These are phyloP conservation scores for Amanita thiersii DNA, from an alignment of 768 basidiomycete genomes.

Conservation along the genomic window DNA sequence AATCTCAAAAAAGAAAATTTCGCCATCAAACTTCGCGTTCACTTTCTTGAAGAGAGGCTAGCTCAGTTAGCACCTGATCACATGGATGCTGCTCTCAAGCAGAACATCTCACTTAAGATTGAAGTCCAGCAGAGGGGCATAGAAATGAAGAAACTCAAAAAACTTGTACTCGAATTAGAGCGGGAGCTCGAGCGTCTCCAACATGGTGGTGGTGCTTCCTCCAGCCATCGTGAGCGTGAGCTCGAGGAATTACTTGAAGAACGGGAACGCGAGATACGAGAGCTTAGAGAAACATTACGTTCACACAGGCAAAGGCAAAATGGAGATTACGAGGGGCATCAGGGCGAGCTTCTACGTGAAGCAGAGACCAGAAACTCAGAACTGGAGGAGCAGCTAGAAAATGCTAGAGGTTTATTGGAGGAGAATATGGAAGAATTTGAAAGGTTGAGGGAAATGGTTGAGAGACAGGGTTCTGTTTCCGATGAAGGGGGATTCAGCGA, in stretches of 20 bases:
- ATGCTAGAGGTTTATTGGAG: slow-evolving; percentile 57
- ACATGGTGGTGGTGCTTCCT: slow-evolving; percentile 31
- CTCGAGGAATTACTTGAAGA: slow-evolving; percentile 73
- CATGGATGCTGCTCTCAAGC: slow-evolving; percentile 84
- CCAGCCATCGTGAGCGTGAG: slow-evolving; percentile 55
- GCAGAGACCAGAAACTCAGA: slow-evolving; percentile 56
- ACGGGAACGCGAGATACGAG: slow-evolving; percentile 59
- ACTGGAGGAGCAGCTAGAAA: slow-evolving; percentile 68
- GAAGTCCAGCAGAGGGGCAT: slow-evolving; percentile 84
- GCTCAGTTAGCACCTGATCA: slow-evolving; percentile 87
- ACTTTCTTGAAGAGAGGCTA: slow-evolving; percentile 90
- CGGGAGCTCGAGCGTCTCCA: slow-evolving; percentile 69
- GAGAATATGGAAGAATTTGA: slow-evolving; percentile 85
- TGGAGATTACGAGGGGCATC: slow-evolving; percentile 37
- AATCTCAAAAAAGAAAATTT: slow-evolving; percentile 96
- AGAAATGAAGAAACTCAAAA: slow-evolving; percentile 89
- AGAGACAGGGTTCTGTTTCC: slow-evolving; percentile 30
- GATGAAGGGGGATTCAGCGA: slow-evolving; percentile 31
- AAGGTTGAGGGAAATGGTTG: slow-evolving; percentile 59
- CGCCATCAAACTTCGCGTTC: slow-evolving; percentile 90
- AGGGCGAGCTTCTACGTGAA: slow-evolving; percentile 48
- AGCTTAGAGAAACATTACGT: slow-evolving; percentile 46
- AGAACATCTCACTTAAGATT: slow-evolving; percentile 90
- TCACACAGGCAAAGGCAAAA: slow-evolving; percentile 12
- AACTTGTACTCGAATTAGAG: slow-evolving; percentile 78